Evolutionary conservation across 2,329 filamentous ascomycete species (phyloP).

Genomic region (Aspergillus sp.): DNA sequence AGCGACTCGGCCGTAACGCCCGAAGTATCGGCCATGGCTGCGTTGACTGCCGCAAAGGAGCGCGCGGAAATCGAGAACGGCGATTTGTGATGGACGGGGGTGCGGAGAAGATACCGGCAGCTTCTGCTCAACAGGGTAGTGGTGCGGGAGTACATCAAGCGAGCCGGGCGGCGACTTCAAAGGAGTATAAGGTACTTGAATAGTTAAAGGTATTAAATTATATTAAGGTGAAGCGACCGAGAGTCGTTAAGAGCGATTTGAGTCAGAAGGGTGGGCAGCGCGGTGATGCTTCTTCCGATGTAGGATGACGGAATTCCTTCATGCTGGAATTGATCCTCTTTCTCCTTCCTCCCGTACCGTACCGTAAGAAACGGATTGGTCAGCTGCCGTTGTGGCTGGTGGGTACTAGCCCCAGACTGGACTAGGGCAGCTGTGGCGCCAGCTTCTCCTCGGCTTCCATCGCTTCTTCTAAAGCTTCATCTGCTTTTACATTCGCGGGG

Average conservation of each 20-base stretch:
- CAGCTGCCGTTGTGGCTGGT: slow-evolving; percentile 9
- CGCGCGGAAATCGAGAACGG: slow-evolving; percentile 40
- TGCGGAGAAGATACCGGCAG: slow-evolving; percentile 42
- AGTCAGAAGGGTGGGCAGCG: not conserved
- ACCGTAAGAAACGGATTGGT: slow-evolving; percentile 4
- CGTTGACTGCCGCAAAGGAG: slow-evolving; percentile 36
- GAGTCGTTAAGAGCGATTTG: not conserved
- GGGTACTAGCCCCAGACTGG: not conserved
- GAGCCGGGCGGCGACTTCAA: not conserved
- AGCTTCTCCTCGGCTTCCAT: slow-evolving; percentile 16
- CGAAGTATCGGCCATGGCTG: slow-evolving; percentile 51
- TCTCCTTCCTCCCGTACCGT: not conserved
- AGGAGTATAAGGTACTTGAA: not conserved
- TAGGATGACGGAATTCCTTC: slow-evolving; percentile 10
- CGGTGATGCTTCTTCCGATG: slow-evolving; percentile 7
- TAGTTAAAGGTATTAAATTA: not conserved
- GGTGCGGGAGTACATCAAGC: slow-evolving; percentile 44
- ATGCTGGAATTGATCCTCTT: not conserved
- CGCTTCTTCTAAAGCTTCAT: not conserved
- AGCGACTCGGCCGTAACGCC: slow-evolving; percentile 74
- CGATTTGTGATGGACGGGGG: slow-evolving; percentile 26
- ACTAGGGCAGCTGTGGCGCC: slow-evolving; percentile 20
- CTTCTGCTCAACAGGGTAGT: slow-evolving; percentile 41
- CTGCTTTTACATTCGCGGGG: slow-evolving; percentile 1
- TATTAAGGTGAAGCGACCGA: not conserved